Evolutionary conservation across 371 early-diverging fungal species (phyloP).

Genomic region (Mucor irregularis): DNA sequence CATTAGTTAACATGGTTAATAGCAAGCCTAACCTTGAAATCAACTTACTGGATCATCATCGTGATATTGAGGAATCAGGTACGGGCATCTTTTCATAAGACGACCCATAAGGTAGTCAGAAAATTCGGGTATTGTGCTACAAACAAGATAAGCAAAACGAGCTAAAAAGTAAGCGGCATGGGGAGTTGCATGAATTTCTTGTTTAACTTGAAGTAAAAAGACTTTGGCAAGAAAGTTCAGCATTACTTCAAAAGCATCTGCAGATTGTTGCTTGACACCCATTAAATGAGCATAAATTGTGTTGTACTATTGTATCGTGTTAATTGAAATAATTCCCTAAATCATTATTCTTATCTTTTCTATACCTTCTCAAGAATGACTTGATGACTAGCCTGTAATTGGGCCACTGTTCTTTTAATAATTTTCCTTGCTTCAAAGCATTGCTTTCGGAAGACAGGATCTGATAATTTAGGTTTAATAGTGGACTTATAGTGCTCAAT

Average conservation of each 20-base stretch:
- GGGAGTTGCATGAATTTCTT: constrained; percentile 66
- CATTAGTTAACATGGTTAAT: background rate
- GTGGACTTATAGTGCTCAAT: constrained; percentile 24
- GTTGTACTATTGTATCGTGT: constrained; percentile 42
- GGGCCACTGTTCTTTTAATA: constrained; percentile 27
- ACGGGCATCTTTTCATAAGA: constrained; percentile 78
- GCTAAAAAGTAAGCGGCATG: constrained; percentile 76
- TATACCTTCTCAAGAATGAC: constrained; percentile 30
- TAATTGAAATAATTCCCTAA: background rate
- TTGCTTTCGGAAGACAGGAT: constrained; percentile 26
- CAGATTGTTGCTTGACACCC: constrained; percentile 37
- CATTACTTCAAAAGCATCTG: constrained; percentile 54
- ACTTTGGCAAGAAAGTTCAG: constrained; percentile 71
- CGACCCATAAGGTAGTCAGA: constrained; percentile 71
- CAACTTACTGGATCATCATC: constrained; percentile 54
- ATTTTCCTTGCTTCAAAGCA: constrained; percentile 19
- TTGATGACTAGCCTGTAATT: constrained; percentile 26
- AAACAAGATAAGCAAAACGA: constrained; percentile 63
- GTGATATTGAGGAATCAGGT: constrained; percentile 70
- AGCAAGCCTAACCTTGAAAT: background rate
- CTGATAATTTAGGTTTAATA: constrained; percentile 19
- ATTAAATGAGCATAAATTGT: constrained; percentile 48
- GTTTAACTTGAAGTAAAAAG: constrained; percentile 70
- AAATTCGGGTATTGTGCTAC: constrained; percentile 60
- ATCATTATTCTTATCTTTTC: background rate